Conservation (phyloP, 352 stramenopile genomes). For the Pythium biforme region DNA sequence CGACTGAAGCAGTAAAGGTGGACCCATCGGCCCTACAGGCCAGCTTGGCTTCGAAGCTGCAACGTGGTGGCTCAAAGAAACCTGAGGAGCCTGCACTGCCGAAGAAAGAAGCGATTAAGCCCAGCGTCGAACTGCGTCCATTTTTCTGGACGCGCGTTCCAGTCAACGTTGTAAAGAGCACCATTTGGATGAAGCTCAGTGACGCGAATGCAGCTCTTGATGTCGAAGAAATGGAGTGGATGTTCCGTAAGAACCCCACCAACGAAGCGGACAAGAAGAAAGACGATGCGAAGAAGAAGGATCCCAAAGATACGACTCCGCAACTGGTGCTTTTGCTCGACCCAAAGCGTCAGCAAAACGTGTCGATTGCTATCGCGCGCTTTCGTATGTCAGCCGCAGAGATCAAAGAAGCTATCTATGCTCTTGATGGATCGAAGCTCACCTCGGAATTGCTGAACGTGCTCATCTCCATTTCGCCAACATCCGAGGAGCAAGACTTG, state of each 20-base stretch:
- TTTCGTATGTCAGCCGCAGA: constrained; percentile 91
- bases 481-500: constrained; percentile 87
- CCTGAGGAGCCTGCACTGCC: constrained; percentile 66
- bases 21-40: constrained; percentile 60
- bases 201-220: constrained; percentile 69
- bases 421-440: constrained; percentile 67
- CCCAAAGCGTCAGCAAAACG: constrained; percentile 96
- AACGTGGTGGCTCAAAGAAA: constrained; percentile 47
- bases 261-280: constrained; percentile 58
- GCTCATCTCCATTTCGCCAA: constrained; percentile 86
- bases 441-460: constrained; percentile 86
- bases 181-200: constrained; percentile 84
- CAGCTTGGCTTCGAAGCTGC: constrained; percentile 54
- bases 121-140: constrained; percentile 82
- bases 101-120: constrained; percentile 86
- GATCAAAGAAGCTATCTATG: constrained; percentile 85
- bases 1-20: constrained; percentile 65
- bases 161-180: constrained; percentile 85
- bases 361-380: constrained; percentile 96
- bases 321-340: constrained; percentile 91
- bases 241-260: constrained; percentile 83
- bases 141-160: constrained; percentile 89
- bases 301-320: constrained; percentile 43
- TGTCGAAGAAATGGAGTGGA: constrained; percentile 85
- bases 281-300: constrained; percentile 77